A percentile compares a stretch with the other conserved stretches of the same genome.
Conservation (phyloP, 495 filamentous ascomycete species). For the Xylaria flabelliformis region DNA sequence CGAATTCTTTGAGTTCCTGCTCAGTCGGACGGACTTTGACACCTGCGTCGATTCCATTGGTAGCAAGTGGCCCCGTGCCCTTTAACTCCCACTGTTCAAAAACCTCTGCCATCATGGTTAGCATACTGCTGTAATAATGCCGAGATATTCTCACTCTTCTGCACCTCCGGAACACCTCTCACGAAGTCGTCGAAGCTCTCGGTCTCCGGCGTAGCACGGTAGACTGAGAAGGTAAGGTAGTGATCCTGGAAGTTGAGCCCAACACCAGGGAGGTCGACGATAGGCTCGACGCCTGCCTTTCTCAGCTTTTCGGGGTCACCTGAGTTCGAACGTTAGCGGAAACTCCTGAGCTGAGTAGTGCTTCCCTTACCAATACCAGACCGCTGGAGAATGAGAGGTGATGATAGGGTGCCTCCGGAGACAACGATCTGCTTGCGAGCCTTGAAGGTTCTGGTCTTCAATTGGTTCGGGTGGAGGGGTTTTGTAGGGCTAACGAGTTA, state of each 20-base stretch:
- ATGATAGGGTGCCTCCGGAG: constrained; percentile 80
- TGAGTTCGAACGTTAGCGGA: constrained; percentile 29
- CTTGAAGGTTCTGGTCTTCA: constrained; percentile 62
- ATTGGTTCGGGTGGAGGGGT: constrained; percentile 48
- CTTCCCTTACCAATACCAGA: constrained; percentile 63
- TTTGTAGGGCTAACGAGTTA: constrained; percentile 47
- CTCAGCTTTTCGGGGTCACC: constrained; percentile 74
- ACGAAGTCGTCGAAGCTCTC: constrained; percentile 85
- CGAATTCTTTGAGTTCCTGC: constrained; percentile 71
- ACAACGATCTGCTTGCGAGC: constrained; percentile 82
- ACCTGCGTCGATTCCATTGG: constrained; percentile 84
- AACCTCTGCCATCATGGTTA: constrained; percentile 46
- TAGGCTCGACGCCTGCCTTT: constrained; percentile 70
- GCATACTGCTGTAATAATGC: neutral
- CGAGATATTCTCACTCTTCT: constrained; percentile 54
- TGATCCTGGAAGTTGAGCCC: constrained; percentile 87
- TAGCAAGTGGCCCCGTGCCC: constrained; percentile 79
- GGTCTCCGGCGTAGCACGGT: constrained; percentile 75
- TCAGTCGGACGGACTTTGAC: constrained; percentile 79
- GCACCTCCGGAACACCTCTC: constrained; percentile 72
- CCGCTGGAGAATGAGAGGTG: constrained; percentile 78
- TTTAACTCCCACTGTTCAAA: constrained; percentile 80
- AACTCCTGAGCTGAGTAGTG: neutral
- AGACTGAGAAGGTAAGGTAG: constrained; percentile 80
- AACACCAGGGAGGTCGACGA: constrained; percentile 81